Evolutionary conservation across 257 asterid species (phyloP), one percentile per base, ranked within the genome.

Genomic region (Solanum chilense): DNA sequence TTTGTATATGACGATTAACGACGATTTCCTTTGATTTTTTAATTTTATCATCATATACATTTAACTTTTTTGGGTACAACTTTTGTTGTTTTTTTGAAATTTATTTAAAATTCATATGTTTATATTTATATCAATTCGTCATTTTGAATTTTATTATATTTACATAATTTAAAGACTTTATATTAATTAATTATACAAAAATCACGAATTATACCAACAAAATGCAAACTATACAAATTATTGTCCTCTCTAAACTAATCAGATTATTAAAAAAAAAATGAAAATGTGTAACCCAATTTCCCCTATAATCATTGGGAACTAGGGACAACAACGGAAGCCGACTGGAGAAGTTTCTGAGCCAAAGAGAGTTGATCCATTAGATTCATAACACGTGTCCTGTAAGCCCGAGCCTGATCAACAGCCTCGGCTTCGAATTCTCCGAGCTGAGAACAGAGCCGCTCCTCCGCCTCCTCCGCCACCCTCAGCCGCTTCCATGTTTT

Each of bases 401-500:
- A 93, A 1, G 90, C 89, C 21, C 97, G 92, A 12, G 94, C 97
- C 89, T 92, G 95, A 25, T 85, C 93, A 35, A 95, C 93, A 27
- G 96, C 94, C 92, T 94, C 98, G 2, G 98, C 98, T 88, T 95
- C 98, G 1, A 95, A 91, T 90, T 95, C 98, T 0, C 98, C 98
- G 8, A 95, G 96, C 87, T 95, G 97, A 75, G 90, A 90, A 89
- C 98, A 93, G 8, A 95, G 95, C 64, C 94, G 92, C 93, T 95
- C 98, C 95, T 95, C 97, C 33, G 95, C 98, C 87, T 95, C 98
- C 87, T 95, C 98, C 86, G 95, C 97, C 89, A 94, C 95, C 47
- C 91, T 91, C 90, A 95, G 87, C 89, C 98, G 89, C 89, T 74
- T 87, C 89, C 87, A 52, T 21, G 85, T 83, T 23, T 91, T 88